phyloP scores from a whole-genome alignment of 345 rosid genomes.

The Linum lewisii region DNA sequence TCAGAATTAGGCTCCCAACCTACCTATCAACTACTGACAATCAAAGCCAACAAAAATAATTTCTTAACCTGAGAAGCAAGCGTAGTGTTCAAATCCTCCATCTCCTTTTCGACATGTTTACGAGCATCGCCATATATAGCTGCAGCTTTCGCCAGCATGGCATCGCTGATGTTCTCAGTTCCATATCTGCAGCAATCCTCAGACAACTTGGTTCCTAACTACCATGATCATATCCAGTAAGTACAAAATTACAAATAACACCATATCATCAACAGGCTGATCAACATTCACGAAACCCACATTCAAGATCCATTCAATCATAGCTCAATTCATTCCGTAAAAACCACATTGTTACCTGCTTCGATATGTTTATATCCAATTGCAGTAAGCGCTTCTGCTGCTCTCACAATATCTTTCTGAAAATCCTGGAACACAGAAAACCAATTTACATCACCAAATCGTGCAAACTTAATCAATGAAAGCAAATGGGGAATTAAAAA shows the following conservation, averaged over 20 bases:
- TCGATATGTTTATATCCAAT: constrained; percentile 78
- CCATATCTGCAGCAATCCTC: constrained; percentile 86
- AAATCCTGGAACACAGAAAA: constrained; percentile 53
- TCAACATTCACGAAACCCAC: background rate
- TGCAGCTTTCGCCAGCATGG: constrained; percentile 77
- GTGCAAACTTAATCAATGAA: background rate
- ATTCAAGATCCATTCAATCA: background rate
- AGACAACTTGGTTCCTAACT: constrained; percentile 70
- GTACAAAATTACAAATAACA: background rate
- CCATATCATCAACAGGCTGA: background rate
- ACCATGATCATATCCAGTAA: constrained; percentile 10
- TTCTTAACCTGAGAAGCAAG: constrained; percentile 63
- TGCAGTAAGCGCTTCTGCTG: constrained; percentile 64
- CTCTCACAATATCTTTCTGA: constrained; percentile 72
- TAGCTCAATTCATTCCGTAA: background rate
- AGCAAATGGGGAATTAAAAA: no score
- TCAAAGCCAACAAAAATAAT: background rate
- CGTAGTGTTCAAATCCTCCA: constrained; percentile 63
- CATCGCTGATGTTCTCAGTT: constrained; percentile 69
- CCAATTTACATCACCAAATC: background rate
- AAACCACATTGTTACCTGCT: constrained; percentile 45
- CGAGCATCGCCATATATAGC: constrained; percentile 88
- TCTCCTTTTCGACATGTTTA: constrained; percentile 84
- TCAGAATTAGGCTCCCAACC: background rate
- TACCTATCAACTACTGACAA: background rate